Evolutionary conservation across 768 basidiomycete genomes (phyloP), one percentile per base, ranked within the genome.

Genomic region (Lentinula sp.): DNA sequence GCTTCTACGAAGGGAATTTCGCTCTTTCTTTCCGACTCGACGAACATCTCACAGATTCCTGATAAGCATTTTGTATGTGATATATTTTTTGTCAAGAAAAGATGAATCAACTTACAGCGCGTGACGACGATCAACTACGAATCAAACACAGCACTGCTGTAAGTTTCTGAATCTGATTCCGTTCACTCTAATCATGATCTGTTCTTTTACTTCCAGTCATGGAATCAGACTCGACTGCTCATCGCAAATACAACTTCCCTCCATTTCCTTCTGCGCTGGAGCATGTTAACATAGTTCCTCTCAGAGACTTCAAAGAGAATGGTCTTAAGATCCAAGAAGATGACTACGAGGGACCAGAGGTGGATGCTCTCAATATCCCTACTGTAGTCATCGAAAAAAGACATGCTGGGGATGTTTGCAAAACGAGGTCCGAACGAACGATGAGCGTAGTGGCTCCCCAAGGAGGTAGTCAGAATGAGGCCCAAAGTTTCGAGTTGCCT

Each of bases 291-390:
- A 79, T 88, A 68, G 73, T 80, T 62, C 75, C 85, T 0, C 89
- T 86, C 79, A 77, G 72, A 41, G 65, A 76, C 13, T 89, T 86
- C 74, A 77, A 77, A 65, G 81, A 85, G 5, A 67, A 69, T 49
- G 88, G 87, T 7, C n/a, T 43, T 4, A 28, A 57, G 8, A 86
- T 88, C 63, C 76, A 78, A 61, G 75, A 84, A 60, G 78, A 78
- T 59, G 69, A 74, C n/a, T 77, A 77, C 41, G 64, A 69, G n/a
- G 76, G 79, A 9, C 83, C 79, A n/a, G 90, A 93, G 71, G 72
- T 82, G 54, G 91, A 93, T 67, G 82, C 80, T 0, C 68, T 81
- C 1, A 89, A 87, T 9, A 82, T 91, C 57, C 84, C 85, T 0
- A 92, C 91, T 12, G 73, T 91, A 23, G 68, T 74, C 41, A 72